Base-by-base conservation (phyloP, 192 early-diverging fungal species). In the Coemansia sp. region DNA sequence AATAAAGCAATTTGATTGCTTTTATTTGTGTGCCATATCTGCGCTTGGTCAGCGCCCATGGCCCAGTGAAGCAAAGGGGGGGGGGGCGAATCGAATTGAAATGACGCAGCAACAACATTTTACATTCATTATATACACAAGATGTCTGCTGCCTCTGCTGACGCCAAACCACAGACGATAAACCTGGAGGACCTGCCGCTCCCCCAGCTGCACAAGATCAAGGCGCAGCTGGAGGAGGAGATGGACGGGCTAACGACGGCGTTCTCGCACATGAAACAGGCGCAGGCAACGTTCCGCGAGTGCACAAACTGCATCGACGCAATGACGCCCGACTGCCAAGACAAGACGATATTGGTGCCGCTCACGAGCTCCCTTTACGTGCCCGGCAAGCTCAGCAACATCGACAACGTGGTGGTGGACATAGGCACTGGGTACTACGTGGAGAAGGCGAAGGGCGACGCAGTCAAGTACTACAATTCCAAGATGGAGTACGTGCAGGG, bases 341-440 rank as follows among this genome's bases (percentile, higher is more conserved):
- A 74, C 66, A 74, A 82, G 54, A 74, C 73, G 8, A 67, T 80
- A 13, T 44, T 87, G 62, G 59, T 85, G 4, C 84, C 84, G 1
- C 62, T 85, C 61, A 73, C 73, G 17, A 81, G 79, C 71, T 76
- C 86, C 77, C 88, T 96, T n/a, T 98, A 98, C 75, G 93, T 98
- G 14, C 93, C 94, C 56, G 97, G 94, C 62, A 90, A 92, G 70
- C 83, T 98, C 29, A 79, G 85, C 31, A 85, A 94, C 69, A 84
- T 89, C 14, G 87, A 93, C 54, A 93, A 88, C 50, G 93, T 98
- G 11, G 90, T 97, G 67, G 92, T 98, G 2, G 97, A 98, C 77
- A 89, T 96, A 48, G 97, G 97, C 53, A 97, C 97, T 17, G 97
- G 97, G 35, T 98, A 98, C 77, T 95, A 91, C 70, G 89, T 95